phyloP scores from a whole-genome alignment of 2,329 filamentous ascomycete genomes.

The Fusarium chuoi region DNA sequence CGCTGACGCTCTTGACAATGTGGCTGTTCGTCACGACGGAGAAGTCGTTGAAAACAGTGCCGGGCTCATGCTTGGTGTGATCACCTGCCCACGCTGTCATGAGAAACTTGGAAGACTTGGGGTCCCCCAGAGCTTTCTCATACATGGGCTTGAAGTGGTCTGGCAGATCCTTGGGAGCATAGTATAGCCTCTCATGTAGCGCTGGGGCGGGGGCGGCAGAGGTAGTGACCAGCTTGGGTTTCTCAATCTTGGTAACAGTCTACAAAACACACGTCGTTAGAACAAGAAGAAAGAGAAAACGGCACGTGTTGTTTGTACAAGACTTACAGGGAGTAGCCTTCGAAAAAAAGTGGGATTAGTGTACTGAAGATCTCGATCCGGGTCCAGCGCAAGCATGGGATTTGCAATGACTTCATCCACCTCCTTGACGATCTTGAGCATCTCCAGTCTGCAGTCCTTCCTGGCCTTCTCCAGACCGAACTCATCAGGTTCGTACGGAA shows the following conservation, averaged over 20 bases:
- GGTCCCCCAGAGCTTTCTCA: not conserved
- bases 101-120: not conserved
- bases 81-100: not conserved
- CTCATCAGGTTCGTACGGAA: not conserved
- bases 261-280: not conserved
- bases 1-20: not conserved
- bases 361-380: not conserved
- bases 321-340: not conserved
- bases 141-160: not conserved
- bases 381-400: not conserved
- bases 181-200: not conserved
- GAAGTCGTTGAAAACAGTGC: not conserved
- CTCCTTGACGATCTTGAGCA: not conserved
- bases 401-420: not conserved
- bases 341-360: not conserved
- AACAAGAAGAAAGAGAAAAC: not conserved
- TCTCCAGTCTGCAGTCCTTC: not conserved
- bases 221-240: not conserved
- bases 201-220: not conserved
- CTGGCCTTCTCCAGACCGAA: not conserved
- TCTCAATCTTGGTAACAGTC: not conserved
- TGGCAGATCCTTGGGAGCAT: not conserved
- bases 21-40: not conserved
- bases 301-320: not conserved
- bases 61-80: not conserved